These are phyloP conservation scores for Diaporthe ampelina DNA, from an alignment of 2,329 filamentous ascomycete species.

Conservation along the genomic window DNA sequence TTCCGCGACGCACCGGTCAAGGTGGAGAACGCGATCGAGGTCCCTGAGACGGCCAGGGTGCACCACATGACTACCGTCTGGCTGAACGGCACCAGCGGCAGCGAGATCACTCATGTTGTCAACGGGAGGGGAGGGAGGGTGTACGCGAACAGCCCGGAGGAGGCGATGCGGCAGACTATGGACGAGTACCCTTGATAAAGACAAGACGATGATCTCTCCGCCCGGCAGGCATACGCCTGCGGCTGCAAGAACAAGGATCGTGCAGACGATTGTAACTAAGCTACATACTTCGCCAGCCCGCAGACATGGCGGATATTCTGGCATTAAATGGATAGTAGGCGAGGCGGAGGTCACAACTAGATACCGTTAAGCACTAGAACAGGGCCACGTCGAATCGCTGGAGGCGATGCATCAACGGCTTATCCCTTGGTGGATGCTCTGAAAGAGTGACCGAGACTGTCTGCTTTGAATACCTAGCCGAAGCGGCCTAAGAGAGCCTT, in stretches of 20 bases:
- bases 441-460: no score
- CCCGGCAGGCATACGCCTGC: conserved; percentile 6
- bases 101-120: conserved; percentile 51
- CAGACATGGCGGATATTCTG: not conserved
- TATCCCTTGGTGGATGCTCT: no score
- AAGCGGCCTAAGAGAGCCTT: not conserved
- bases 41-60: conserved; percentile 48
- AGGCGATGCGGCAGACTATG: conserved; percentile 51
- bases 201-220: not conserved
- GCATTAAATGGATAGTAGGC: not conserved
- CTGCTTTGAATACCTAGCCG: not conserved
- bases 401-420: no score
- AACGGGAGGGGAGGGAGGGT: conserved; percentile 49
- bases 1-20: conserved; percentile 52
- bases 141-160: conserved; percentile 48
- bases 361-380: not conserved
- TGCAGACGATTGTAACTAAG: not conserved
- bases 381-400: no score
- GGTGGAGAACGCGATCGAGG: conserved; percentile 51
- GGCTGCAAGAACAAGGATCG: not conserved
- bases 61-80: conserved; percentile 51
- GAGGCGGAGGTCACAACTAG: not conserved
- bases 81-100: conserved; percentile 49
- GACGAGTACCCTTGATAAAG: conserved; percentile 44
- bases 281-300: not conserved